These are phyloP conservation scores for Phytopythium sindhum DNA, from an alignment of 352 stramenopile species.

Conservation along the genomic window DNA sequence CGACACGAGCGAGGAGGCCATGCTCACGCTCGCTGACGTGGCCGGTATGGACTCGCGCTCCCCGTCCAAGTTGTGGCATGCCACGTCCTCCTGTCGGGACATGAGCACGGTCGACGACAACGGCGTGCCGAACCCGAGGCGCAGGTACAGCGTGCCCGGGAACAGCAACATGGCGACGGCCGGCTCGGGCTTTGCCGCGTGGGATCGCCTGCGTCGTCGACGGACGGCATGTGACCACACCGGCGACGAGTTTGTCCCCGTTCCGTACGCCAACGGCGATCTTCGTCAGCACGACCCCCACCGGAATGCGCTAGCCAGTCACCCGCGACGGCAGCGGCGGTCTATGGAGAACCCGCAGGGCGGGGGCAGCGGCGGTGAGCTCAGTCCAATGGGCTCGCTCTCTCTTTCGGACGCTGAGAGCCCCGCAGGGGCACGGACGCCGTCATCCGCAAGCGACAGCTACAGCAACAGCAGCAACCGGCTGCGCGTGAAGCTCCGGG, in stretches of 20 bases:
- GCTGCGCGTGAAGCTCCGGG: slow-evolving; percentile 62
- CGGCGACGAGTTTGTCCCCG: slow-evolving; percentile 32
- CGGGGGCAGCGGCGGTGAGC: slow-evolving; percentile 17
- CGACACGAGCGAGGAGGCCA: slow-evolving; percentile 57
- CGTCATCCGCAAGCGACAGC: slow-evolving; percentile 2
- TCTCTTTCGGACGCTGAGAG: slow-evolving; percentile 26
- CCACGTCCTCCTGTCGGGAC: not conserved
- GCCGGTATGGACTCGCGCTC: not conserved
- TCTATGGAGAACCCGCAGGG: slow-evolving; percentile 38
- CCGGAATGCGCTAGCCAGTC: not conserved
- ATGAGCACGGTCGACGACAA: not conserved
- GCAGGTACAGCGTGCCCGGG: not conserved
- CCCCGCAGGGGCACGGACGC: slow-evolving; percentile 5
- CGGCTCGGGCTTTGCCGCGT: slow-evolving; percentile 36
- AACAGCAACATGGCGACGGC: not conserved
- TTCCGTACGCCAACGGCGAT: slow-evolving; percentile 16
- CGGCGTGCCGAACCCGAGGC: not conserved
- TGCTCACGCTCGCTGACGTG: slow-evolving; percentile 5
- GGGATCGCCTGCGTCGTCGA: slow-evolving; percentile 36
- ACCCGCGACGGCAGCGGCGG: not conserved
- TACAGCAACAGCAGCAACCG: slow-evolving; percentile 20
- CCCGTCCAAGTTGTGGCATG: not conserved
- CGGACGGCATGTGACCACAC: slow-evolving; percentile 8
- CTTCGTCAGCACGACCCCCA: not conserved
- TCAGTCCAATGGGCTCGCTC: slow-evolving; percentile 20